Percentiles rank a stretch among this genome's conserved stretches.
phyloP scores from a whole-genome alignment of 345 rosid genomes.

The Clausena lansium region DNA sequence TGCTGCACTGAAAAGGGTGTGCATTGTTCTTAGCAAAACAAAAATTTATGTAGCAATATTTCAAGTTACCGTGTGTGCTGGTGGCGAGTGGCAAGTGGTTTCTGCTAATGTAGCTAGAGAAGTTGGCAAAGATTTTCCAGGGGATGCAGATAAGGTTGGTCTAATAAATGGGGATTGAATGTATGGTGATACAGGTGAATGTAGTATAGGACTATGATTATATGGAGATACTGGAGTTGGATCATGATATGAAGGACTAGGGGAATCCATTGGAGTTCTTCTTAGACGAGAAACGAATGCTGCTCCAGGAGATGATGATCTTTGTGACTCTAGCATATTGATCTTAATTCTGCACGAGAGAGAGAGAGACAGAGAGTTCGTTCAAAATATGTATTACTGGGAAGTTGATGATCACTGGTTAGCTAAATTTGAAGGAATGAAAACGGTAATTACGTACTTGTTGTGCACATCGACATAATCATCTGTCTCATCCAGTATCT shows the following conservation, averaged over 20 bases:
- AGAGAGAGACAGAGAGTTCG: background rate
- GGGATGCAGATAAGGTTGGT: constrained; percentile 51
- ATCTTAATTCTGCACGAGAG: constrained; percentile 44
- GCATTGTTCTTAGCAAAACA: too few relatives aligned
- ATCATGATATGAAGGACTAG: constrained; percentile 37
- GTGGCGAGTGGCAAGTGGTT: constrained; percentile 22
- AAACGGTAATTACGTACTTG: constrained; percentile 36
- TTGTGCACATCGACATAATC: constrained; percentile 47
- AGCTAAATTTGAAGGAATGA: background rate
- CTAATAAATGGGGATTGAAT: constrained; percentile 46
- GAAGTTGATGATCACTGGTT: background rate
- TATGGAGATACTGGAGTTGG: constrained; percentile 43
- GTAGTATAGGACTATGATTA: constrained; percentile 40
- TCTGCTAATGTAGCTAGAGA: constrained; percentile 26
- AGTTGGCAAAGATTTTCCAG: constrained; percentile 29
- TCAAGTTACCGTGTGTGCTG: constrained; percentile 34
- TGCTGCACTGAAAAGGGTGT: background rate
- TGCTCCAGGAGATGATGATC: constrained; percentile 41
- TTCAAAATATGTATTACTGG: background rate
- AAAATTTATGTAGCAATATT: background rate
- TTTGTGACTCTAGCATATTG: constrained; percentile 40
- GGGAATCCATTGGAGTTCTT: constrained; percentile 36
- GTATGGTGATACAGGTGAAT: constrained; percentile 52
- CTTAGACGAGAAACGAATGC: constrained; percentile 32
- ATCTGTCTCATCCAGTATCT: constrained; percentile 79